These are phyloP conservation scores for Castanea sativa DNA, from an alignment of 306 rosid species.

Conservation along the genomic window DNA sequence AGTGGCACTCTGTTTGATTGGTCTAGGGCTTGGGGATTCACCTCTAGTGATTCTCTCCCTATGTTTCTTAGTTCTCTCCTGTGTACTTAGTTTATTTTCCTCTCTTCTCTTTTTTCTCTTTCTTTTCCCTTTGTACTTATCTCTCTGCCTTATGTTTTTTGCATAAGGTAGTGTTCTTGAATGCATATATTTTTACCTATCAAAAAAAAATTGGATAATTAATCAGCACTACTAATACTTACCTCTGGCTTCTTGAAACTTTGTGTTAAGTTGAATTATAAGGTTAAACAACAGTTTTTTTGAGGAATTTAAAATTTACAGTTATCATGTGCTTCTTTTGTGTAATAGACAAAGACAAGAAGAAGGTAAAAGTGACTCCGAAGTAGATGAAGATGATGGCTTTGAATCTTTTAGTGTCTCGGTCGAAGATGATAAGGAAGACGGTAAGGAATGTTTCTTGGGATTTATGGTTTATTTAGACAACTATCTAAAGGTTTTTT, in stretches of 20 bases:
- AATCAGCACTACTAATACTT: background rate
- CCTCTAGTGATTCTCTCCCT: too few relatives aligned
- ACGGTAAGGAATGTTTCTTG: constrained; percentile 44
- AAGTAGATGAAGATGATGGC: constrained; percentile 29
- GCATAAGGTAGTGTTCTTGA: too few relatives aligned
- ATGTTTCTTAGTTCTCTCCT: too few relatives aligned
- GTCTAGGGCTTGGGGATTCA: too few relatives aligned
- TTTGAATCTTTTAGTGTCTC: constrained; percentile 35
- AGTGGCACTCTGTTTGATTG: too few relatives aligned
- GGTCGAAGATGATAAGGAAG: constrained; percentile 35
- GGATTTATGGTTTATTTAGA: background rate
- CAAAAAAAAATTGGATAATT: background rate
- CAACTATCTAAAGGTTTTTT: constrained; percentile 9
- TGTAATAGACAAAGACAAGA: constrained; percentile 53
- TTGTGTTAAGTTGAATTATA: background rate
- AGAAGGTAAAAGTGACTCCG: constrained; percentile 41
- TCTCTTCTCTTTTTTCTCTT: too few relatives aligned
- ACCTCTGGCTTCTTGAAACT: background rate
- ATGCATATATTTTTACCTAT: too few relatives aligned
- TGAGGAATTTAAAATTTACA: background rate
- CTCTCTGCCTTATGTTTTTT: too few relatives aligned
- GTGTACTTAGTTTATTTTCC: too few relatives aligned
- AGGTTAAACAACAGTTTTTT: background rate
- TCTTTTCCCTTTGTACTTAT: too few relatives aligned
- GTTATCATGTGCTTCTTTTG: constrained; percentile 11